Evolutionary conservation across 345 rosid species (phyloP), one percentile per base, ranked within the genome.

Genomic region (Linum lewisii): DNA sequence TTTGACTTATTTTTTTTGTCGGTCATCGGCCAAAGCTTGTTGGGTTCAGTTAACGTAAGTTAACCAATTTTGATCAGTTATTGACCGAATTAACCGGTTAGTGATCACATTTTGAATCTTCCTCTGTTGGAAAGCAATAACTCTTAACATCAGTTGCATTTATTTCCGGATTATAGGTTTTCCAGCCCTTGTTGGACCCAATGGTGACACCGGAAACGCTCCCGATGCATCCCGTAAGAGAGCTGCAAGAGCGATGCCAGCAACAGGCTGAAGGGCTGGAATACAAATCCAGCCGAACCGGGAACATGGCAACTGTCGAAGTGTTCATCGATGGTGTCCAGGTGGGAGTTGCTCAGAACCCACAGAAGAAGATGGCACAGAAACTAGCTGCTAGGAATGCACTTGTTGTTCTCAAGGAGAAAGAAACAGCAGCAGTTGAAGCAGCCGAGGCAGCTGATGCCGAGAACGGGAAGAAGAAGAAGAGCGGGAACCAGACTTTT

Each of bases 161-260:
- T 42, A 3, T 42, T 16, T 42, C 14, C 18, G 15, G 1, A 23
- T 34, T 34, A 52, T 54, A 89, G 99, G 99, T 82, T 61, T 93
- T 93, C 70, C 90, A 87, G 59, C 97, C 97, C n/a, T 66, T 93
- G 66, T 78, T 93, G 77, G 88, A 87, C 20, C 97, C 99, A 19
- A 89, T 93, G 95, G 99, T 93, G 61, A 93, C 99, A 54, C 99
- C 99, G 42, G 99, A 93, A 64, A 93, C 91, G 23, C 87, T 93
- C 25, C 99, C 97, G 9, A 93, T 93, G 99, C 99, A 93, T 81
- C 99, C 99, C 21, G 99, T 93, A n/a, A 68, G 99, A 72, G 99
- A 89, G 80, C 87, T 93, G 62, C 97, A 93, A 74, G 99, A 93
- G 68, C 84, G 97, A 6, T 93, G 99, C 75, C 99, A 89, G 78